phyloP scores from a whole-genome alignment of 169 alveolate genomes.

The Plasmodium cynomolgi region DNA sequence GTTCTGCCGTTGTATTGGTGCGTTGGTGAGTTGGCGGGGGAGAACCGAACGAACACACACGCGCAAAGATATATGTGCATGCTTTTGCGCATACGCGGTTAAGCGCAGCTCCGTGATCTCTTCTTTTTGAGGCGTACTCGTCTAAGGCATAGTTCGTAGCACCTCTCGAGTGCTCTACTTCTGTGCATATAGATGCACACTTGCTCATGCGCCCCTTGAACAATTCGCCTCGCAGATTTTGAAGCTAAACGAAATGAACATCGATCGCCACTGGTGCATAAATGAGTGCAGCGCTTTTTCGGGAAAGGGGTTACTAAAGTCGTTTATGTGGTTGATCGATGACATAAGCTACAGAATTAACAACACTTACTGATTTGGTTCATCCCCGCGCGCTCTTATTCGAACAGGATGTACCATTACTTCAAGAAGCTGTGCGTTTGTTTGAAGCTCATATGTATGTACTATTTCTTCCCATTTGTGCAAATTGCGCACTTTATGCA shows the following conservation, averaged over 20 bases:
- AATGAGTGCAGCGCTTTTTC: slow-evolving; percentile 94
- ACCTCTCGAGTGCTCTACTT: neutral
- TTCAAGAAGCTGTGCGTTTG: neutral
- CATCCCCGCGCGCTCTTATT: neutral
- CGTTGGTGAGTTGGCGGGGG: neutral
- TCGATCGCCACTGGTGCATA: slow-evolving; percentile 95
- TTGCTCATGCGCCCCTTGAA: neutral
- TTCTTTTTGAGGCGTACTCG: neutral
- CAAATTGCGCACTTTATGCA: neutral
- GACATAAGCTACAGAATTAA: slow-evolving; percentile 94
- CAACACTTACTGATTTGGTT: slow-evolving; percentile 20
- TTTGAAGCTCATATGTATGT: neutral
- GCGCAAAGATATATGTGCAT: neutral
- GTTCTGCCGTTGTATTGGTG: neutral
- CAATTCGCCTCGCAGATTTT: slow-evolving; percentile 62
- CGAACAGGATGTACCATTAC: neutral
- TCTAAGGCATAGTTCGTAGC: neutral
- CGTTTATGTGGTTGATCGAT: slow-evolving; percentile 95
- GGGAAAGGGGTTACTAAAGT: slow-evolving; percentile 95
- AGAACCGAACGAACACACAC: neutral
- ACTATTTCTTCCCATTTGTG: neutral
- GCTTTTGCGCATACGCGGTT: neutral
- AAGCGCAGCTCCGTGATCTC: neutral
- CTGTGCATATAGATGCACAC: neutral
- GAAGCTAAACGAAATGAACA: slow-evolving; percentile 85